Evolutionary conservation across 352 stramenopile genomes (phyloP).

Genomic region (Thraustochytrium striatum): DNA sequence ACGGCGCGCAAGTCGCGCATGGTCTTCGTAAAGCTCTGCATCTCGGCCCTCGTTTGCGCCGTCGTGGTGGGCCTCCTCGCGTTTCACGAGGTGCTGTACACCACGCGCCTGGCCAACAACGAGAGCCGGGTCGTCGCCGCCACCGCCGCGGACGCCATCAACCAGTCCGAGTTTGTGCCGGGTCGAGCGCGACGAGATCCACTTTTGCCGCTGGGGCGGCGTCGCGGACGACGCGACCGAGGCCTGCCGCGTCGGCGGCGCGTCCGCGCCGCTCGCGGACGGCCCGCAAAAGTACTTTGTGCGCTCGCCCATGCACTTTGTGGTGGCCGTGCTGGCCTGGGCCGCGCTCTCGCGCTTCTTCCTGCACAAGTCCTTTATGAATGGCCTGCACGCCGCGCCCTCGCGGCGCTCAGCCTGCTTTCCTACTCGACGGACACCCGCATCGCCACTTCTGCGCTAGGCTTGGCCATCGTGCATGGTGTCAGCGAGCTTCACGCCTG

Average conservation of each 20-base stretch:
- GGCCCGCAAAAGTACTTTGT: not conserved
- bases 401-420: not conserved
- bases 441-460: constrained; percentile 21
- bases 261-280: not conserved
- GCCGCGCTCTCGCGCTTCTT: constrained; percentile 13
- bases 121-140: not conserved
- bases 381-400: constrained; percentile 13
- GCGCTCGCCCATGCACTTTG: constrained; percentile 37
- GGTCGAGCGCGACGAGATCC: not conserved
- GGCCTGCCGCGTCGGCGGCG: not conserved
- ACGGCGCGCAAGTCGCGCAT: not conserved
- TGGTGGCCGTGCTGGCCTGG: not conserved
- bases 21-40: not conserved
- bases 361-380: constrained; percentile 7
- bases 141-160: not conserved
- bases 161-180: not conserved
- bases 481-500: constrained; percentile 19
- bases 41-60: constrained; percentile 14
- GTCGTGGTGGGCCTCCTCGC: constrained; percentile 29
- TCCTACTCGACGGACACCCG: not conserved
- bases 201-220: constrained; percentile 38
- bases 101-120: constrained; percentile 2
- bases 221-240: not conserved
- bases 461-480: constrained; percentile 30
- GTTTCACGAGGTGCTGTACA: constrained; percentile 44